These are phyloP conservation scores for Raffaelea deltoideospora DNA, from an alignment of 2,329 filamentous ascomycete genomes.

Conservation along the genomic window DNA sequence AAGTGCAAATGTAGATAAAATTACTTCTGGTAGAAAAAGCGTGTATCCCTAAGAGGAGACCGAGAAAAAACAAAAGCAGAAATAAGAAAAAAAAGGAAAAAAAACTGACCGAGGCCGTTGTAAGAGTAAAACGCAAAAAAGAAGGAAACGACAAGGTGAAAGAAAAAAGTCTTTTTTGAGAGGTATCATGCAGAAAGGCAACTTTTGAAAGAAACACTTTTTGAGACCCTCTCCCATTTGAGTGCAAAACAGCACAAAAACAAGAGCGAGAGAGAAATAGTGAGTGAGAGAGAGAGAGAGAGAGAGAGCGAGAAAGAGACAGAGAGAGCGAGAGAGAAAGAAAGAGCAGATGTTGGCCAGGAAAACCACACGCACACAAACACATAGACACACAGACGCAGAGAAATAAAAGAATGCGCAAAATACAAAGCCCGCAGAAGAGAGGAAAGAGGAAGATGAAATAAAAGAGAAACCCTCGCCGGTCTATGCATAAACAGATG, in stretches of 20 bases:
- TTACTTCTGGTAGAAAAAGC: too few species aligned
- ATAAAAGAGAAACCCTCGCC: constrained; percentile 5
- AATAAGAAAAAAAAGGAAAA: not conserved
- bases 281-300: not conserved
- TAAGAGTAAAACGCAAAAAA: not conserved
- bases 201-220: constrained; percentile 31
- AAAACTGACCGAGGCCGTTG: not conserved
- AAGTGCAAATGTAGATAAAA: too few species aligned
- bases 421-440: constrained; percentile 24
- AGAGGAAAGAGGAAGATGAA: constrained; percentile 7
- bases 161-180: constrained; percentile 13
- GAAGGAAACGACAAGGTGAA: not conserved
- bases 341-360: not conserved
- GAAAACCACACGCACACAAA: not conserved
- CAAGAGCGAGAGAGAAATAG: not conserved
- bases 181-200: constrained; percentile 33
- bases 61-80: not conserved
- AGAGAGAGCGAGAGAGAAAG: not conserved
- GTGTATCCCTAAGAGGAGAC: too few species aligned
- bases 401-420: not conserved
- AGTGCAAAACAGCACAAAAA: constrained; percentile 6
- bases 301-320: not conserved
- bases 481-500: constrained; percentile 29
- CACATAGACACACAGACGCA: not conserved
- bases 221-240: constrained; percentile 25